Percentiles rank a stretch among this genome's conserved stretches.
These are phyloP conservation scores for Diaporthe sp. DNA, from an alignment of 2,329 filamentous ascomycete species.

Conservation along the genomic window DNA sequence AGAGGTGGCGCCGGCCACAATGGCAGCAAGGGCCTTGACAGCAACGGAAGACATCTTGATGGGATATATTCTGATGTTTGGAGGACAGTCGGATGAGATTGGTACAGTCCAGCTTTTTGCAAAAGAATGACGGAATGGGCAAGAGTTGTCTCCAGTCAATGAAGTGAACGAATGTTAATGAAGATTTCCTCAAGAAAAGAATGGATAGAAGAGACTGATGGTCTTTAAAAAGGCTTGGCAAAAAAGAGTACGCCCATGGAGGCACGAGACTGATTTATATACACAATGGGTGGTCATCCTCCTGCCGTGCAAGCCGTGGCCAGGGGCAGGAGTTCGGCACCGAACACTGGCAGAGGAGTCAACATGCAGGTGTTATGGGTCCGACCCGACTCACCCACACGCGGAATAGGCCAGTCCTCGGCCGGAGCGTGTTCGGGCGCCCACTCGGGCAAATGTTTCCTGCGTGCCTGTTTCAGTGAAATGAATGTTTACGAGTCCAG, in stretches of 20 bases:
- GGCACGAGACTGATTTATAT: slow-evolving; percentile 35
- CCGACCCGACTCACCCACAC: background rate
- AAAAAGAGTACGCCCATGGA: background rate
- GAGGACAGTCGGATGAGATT: background rate
- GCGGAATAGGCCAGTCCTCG: background rate
- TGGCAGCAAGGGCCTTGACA: slow-evolving; percentile 21
- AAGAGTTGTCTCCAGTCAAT: slow-evolving; percentile 41
- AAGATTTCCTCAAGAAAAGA: slow-evolving; percentile 25
- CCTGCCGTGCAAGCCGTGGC: background rate
- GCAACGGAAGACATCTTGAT: slow-evolving; percentile 35
- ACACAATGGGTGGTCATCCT: background rate
- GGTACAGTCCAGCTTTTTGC: slow-evolving; percentile 36
- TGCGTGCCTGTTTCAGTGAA: slow-evolving; percentile 36
- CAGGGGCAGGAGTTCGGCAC: background rate
- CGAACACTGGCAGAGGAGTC: background rate
- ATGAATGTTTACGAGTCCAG: slow-evolving; percentile 31
- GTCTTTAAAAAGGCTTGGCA: slow-evolving; percentile 2
- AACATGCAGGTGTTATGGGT: slow-evolving; percentile 18
- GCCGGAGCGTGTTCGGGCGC: background rate
- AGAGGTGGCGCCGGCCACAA: slow-evolving; percentile 44
- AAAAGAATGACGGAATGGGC: background rate
- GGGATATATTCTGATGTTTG: background rate
- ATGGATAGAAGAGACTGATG: slow-evolving; percentile 24
- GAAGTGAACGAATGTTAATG: slow-evolving; percentile 41
- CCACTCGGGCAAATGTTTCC: slow-evolving; percentile 33